Conservation (phyloP, 106 monocot species). For the Cymbidium sinense region DNA sequence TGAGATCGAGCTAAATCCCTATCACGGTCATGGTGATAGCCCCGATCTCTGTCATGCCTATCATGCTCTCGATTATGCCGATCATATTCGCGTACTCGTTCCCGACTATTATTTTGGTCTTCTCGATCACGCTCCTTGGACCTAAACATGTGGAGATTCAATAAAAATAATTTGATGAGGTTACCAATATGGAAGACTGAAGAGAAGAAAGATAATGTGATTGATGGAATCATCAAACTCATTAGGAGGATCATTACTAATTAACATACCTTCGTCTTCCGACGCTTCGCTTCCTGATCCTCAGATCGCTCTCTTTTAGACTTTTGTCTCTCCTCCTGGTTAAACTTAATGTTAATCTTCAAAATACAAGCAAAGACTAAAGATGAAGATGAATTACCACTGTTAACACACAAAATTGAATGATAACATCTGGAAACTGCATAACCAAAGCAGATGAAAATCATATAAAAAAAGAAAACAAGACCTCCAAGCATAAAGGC, state of each 20-base stretch:
- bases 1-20: conserved; percentile 33
- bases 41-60: conserved; percentile 41
- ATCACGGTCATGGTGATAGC: conserved; percentile 32
- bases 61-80: conserved; percentile 46
- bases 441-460: background rate
- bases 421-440: background rate
- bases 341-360: background rate
- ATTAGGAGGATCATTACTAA: background rate
- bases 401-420: background rate
- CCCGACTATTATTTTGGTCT: conserved; percentile 30
- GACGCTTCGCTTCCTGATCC: conserved; percentile 42
- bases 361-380: conserved; percentile 6
- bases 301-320: conserved; percentile 43
- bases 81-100: conserved; percentile 51
- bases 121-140: conserved; percentile 57
- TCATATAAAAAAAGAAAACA: background rate
- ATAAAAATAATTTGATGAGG: background rate
- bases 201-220: conserved; percentile 12
- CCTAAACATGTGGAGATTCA: conserved; percentile 11
- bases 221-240: background rate
- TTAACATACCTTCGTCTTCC: background rate
- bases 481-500: background rate
- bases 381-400: background rate
- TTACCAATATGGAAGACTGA: background rate
- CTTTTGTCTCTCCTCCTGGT: conserved; percentile 73